These are phyloP conservation scores for Bocquillonia castaneifolia DNA, from an alignment of 441 rosid genomes.

Conservation along the genomic window DNA sequence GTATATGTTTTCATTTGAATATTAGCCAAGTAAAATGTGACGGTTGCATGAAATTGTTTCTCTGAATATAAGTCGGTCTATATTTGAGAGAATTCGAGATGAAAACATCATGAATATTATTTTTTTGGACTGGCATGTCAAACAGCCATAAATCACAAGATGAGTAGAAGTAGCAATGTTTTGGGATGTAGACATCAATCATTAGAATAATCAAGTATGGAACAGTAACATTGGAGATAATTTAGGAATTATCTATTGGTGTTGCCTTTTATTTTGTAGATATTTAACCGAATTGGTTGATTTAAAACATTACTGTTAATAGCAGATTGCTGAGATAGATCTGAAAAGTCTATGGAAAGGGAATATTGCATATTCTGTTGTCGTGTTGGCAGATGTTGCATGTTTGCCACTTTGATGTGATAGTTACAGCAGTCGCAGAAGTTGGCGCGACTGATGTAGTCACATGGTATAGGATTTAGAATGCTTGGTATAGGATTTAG, in stretches of 20 bases:
- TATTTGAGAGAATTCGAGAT: not conserved
- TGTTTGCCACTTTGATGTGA: not conserved
- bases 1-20: not conserved
- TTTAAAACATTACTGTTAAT: not conserved
- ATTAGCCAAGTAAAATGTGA: not conserved
- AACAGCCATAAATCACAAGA: not conserved
- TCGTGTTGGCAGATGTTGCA: not conserved
- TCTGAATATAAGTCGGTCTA: not conserved
- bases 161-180: not conserved
- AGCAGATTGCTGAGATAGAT: not conserved
- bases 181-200: not conserved
- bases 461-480: not conserved
- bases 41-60: not conserved
- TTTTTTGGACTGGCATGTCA: not conserved
- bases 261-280: not conserved
- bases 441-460: not conserved
- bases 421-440: not conserved
- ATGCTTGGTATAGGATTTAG: too few species aligned
- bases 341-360: not conserved
- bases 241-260: not conserved
- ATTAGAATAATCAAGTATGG: not conserved
- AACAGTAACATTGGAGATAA: constrained; percentile 1
- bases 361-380: not conserved
- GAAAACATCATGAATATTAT: not conserved
- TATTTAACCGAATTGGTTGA: not conserved